Conservation (phyloP, 768 basidiomycete species). For the Cyathus striatus region DNA sequence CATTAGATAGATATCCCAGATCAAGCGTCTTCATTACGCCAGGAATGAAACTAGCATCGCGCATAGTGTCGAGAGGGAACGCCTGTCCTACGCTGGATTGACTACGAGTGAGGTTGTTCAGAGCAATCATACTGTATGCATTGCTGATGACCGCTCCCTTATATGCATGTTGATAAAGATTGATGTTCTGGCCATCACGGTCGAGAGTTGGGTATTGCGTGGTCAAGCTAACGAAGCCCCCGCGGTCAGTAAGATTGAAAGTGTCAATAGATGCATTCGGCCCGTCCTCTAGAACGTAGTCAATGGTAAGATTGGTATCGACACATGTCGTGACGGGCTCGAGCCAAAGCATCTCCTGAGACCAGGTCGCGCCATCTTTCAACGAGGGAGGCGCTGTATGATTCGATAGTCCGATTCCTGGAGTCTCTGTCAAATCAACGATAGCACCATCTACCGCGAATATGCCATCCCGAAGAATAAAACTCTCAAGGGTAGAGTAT, state of each 20-base stretch:
- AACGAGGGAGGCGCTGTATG: not conserved
- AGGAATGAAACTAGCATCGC: not conserved
- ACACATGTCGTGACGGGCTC: constrained; percentile 16
- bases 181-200: constrained; percentile 13
- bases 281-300: constrained; percentile 7
- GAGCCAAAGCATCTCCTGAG: constrained; percentile 16
- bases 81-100: constrained; percentile 7
- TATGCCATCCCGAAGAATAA: constrained; percentile 13
- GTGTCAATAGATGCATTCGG: not conserved
- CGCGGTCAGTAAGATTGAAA: constrained; percentile 13
- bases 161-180: constrained; percentile 13
- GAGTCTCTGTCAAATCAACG: constrained; percentile 13
- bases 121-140: constrained; percentile 6
- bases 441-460: constrained; percentile 12
- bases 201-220: constrained; percentile 6
- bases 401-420: constrained; percentile 1
- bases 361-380: constrained; percentile 10
- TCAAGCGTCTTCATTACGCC: not conserved
- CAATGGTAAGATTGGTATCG: constrained; percentile 15
- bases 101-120: constrained; percentile 10
- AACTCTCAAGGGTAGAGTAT: constrained; percentile 5
- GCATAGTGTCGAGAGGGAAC: not conserved
- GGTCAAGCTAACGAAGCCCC: constrained; percentile 13
- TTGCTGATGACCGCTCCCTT: constrained; percentile 16
- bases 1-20: not conserved